Percentiles rank a stretch among this genome's conserved stretches.
These are phyloP conservation scores for Saturnispora galanensis DNA, from an alignment of 805 yeast genomes.

Conservation along the genomic window DNA sequence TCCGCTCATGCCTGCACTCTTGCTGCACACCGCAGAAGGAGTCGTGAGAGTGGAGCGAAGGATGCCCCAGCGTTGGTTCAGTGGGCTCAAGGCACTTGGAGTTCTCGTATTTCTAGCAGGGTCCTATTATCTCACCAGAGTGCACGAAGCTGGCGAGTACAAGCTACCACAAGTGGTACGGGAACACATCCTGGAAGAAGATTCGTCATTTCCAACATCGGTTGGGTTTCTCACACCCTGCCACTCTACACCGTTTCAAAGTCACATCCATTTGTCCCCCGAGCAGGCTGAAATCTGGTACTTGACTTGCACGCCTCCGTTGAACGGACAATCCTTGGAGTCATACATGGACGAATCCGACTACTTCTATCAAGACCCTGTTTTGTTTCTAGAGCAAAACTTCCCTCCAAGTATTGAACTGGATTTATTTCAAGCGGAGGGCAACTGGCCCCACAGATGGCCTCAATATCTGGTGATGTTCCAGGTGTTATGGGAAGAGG, in stretches of 20 bases:
- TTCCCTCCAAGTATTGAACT: constrained; percentile 31
- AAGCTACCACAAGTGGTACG: constrained; percentile 1
- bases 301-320: constrained; percentile 88
- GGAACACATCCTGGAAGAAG: not conserved
- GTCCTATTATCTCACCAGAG: constrained; percentile 36
- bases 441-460: constrained; percentile 39
- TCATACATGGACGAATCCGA: constrained; percentile 83
- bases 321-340: constrained; percentile 28
- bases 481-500: constrained; percentile 31
- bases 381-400: constrained; percentile 40
- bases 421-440: not conserved
- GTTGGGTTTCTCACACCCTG: constrained; percentile 90
- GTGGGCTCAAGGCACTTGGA: constrained; percentile 6
- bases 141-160: constrained; percentile 82
- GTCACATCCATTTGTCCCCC: constrained; percentile 56
- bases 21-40: constrained; percentile 40
- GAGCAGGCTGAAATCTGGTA: constrained; percentile 51
- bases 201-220: constrained; percentile 27
- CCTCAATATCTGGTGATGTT: constrained; percentile 69
- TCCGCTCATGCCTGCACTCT: constrained; percentile 70
- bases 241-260: constrained; percentile 95
- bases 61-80: constrained; percentile 5
- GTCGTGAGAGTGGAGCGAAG: constrained; percentile 11
- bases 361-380: constrained; percentile 60
- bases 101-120: constrained; percentile 12